Base-by-base conservation (phyloP, 148 eudicot species). In the Chenopodium berlandieri region DNA sequence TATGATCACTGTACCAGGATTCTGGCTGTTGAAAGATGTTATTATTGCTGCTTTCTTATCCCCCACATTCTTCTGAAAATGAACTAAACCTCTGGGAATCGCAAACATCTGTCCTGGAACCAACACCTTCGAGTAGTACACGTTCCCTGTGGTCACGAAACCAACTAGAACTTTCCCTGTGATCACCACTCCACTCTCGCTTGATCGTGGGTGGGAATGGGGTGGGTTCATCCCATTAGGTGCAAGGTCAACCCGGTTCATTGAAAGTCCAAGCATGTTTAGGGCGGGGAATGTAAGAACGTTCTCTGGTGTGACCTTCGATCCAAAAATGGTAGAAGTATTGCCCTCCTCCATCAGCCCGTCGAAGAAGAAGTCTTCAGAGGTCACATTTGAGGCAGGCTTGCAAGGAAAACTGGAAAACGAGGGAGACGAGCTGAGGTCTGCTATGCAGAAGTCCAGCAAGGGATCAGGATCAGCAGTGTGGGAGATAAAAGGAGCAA, bases 1-100 rank as follows among this genome's bases (percentile, higher is more conserved):
- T 9, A 79, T 40, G 12, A 62, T 23, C 23, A 25, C 88, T 69
- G 70, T 31, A 1, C 92, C 92, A 6, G 89, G 89, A 71, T 86
- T 65, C 37, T 90, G 90, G 22, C 92, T 90, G 68, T 90, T 90
- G 70, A 90, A 90, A 76, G 90, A 82, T 6, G 88, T 71, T 37
- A 90, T 5, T 0, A 79, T 17, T 74, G 65, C n/a, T 13, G 92
- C 92, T 30, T 81, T 79, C 4, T 65, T 82, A 20, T 73, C 14
- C 14, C 89, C 90, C 16, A 88, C 86, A 66, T 88, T 90, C 81
- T 74, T 16, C 79, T 90, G 89, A 50, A 90, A 90, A 60, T 90
- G 90, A 73, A 86, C 84, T 11, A 88, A 86, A 37, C 90, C 90
- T 58, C 25, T 75, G 0, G 92, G 90, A 48, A 88, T 62, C 85